Conservation (phyloP, 1,284 basidiomycete species). For the Puccinia polysora region DNA sequence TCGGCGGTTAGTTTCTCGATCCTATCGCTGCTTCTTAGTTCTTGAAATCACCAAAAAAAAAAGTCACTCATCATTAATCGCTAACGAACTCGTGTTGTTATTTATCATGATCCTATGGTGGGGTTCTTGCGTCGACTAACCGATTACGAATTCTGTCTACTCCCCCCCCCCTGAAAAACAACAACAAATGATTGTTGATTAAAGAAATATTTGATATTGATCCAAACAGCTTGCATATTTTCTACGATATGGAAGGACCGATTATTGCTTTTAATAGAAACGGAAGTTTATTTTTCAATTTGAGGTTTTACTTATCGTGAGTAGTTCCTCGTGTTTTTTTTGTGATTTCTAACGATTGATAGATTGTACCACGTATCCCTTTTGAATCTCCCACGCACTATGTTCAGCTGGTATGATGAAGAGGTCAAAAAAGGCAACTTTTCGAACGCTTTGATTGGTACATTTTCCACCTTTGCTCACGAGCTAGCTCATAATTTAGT, state of each 20-base stretch:
- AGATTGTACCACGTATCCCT: background rate
- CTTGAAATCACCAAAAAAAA: background rate
- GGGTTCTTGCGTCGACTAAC: background rate
- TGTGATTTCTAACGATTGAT: background rate
- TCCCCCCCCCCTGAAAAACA: background rate
- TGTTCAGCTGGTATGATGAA: constrained; percentile 42
- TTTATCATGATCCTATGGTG: background rate
- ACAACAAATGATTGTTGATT: no score
- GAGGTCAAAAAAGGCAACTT: constrained; percentile 41
- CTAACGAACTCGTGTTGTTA: background rate
- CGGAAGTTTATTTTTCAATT: constrained; percentile 82
- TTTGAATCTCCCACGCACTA: background rate
- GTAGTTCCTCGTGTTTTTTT: background rate
- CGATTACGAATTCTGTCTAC: background rate
- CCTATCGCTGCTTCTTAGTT: background rate
- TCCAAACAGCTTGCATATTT: constrained; percentile 72
- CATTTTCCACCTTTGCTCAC: constrained; percentile 41
- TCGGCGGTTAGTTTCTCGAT: constrained; percentile 39
- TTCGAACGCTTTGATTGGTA: constrained; percentile 41
- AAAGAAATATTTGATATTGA: constrained; percentile 53
- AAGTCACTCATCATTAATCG: background rate
- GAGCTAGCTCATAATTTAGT: constrained; percentile 44
- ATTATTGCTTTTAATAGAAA: constrained; percentile 89
- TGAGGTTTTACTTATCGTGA: constrained; percentile 53
- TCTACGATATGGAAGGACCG: constrained; percentile 73